phyloP scores from a whole-genome alignment of 257 asterid genomes.

The Nicotiana otophora region DNA sequence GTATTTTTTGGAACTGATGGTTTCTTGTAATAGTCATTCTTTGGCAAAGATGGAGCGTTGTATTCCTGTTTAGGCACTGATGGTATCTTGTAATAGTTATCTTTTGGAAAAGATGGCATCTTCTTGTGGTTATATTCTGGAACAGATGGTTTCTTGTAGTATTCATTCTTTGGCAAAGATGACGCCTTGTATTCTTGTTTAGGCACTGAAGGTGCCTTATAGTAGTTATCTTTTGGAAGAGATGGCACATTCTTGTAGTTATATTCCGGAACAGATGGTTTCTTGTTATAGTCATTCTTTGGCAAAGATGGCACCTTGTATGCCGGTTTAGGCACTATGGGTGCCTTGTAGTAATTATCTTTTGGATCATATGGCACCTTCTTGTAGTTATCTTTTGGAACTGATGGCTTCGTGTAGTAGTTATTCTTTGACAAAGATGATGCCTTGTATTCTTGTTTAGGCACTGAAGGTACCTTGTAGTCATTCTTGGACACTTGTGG shows the following conservation, averaged over 20 bases:
- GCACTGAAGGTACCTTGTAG: neutral
- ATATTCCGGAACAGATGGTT: neutral
- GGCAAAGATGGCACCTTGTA: neutral
- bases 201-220: neutral
- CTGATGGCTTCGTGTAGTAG: no score
- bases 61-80: neutral
- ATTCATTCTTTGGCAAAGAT: neutral
- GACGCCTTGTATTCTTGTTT: accelerated
- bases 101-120: neutral
- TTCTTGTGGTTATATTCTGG: neutral
- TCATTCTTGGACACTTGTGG: no score
- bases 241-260: neutral
- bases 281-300: neutral
- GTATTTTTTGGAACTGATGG: neutral
- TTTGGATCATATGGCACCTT: neutral
- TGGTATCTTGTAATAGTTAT: neutral
- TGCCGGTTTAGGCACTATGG: neutral
- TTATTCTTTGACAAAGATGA: neutral
- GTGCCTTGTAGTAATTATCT: neutral
- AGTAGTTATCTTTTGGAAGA: neutral
- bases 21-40: neutral
- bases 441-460: neutral
- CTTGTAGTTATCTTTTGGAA: neutral
- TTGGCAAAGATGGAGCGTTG: neutral
- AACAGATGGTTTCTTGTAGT: neutral